Base-by-base conservation (phyloP, 2,329 filamentous ascomycete genomes). In the Fusarium sp. region DNA sequence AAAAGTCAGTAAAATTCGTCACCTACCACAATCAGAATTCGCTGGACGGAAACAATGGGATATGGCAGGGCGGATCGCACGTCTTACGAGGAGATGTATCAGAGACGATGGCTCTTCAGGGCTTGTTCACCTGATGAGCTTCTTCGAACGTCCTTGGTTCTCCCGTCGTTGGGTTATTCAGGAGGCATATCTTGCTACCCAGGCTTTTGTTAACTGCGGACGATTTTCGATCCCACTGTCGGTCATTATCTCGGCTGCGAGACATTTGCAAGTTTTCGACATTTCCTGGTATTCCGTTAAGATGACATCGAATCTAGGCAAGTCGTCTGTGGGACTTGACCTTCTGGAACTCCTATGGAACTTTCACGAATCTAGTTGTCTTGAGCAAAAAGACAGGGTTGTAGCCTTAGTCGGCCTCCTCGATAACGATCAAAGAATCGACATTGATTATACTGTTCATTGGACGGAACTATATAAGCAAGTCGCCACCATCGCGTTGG, bases 131-230 rank as follows among this genome's bases (percentile, higher is more conserved):
- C 2, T 37, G 31, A 46, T 46, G 14, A 9, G 3, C 3, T 46
- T 46, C 12, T 60, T 60, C 30, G 11, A 60, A 23, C 57, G 28
- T 2, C 13, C 57, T 16, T 54, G 57, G 57, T 60, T 60, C 49
- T 54, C 41, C 18, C 57, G 57, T 28, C 49, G 57, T n/a, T 60
- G 57, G 49, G 30, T 60, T n/a, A 60, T 60, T 45, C 57, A 60
- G 30, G 57, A 60, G 39, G 57, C 41, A 6, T 60, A 42, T 43
- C 57, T 60, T 54, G 42, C 49, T 28, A 16, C 31, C n/a, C 42
- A 54, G 19, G 57, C 57, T 41, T 54, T 31, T 41, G 16, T 54
- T 45, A 50, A 54, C 18, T 60, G 57, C 42, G 57, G 49, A 12
- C 45, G 14, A 18, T 16, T 28, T 28, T 60, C 57, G 18, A 48